Base-by-base conservation (phyloP, 148 eudicot species). In the Camellia japonica region DNA sequence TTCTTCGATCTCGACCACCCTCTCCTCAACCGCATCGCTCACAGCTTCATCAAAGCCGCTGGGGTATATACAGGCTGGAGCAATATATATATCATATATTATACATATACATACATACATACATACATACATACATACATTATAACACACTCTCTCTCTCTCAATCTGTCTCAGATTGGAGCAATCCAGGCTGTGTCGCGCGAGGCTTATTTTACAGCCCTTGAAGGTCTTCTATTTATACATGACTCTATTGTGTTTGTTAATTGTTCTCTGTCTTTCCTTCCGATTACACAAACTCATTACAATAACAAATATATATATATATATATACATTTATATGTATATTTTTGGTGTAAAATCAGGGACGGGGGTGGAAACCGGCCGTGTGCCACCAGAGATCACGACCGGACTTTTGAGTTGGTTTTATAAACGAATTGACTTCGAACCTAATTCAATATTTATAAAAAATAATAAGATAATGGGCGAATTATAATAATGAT, bases 151-250 rank as follows among this genome's bases (percentile, higher is more conserved):
- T 51, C 68, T 19, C 2, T 13, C 2, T 51, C 23, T 41, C 71
- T 42, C 15, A 76, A 16, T 49, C n/a, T 51, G 2, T 13, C 69
- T 66, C 89, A 95, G 98, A 88, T 95, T 77, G 98, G 97, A 76
- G 98, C 97, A 44, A 79, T 92, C 43, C 97, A 93, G 87, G 97
- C 98, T 18, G 98, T 92, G 8, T 85, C 97, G 9, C 93, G 93
- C 15, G 98, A 93, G 79, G 97, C 97, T 58, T 93, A 90, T 84
- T 89, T 95, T 61, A 87, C 91, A 0, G 90, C 89, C 10, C 76
- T 89, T 70, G 97, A 95, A 83, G 90, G 98, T 71, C 41, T n/a
- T 4, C 46, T 7, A 30, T 30, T 30, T 30, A 30, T 30, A 30
- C 38, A 11, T 11, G 18, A 54, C 19, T 62, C 11, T 59, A 19